These are phyloP conservation scores for Capsella bursapastoris DNA, from an alignment of 345 rosid genomes.

Conservation along the genomic window DNA sequence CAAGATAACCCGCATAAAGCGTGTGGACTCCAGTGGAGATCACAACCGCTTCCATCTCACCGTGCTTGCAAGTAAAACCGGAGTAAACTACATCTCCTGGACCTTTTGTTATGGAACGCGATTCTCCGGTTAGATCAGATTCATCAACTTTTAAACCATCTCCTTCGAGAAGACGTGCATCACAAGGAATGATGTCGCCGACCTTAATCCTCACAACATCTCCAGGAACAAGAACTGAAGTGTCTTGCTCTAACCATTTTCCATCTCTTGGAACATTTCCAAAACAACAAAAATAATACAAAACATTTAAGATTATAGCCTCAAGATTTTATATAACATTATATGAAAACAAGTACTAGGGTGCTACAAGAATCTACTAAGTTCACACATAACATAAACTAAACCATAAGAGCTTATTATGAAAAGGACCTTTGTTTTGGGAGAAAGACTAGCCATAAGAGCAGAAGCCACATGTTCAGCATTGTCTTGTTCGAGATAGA, in stretches of 20 bases:
- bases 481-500: constrained; percentile 74
- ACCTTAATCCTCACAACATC: background rate
- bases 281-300: too few species aligned
- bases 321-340: too few species aligned
- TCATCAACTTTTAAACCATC: background rate
- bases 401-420: background rate
- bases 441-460: constrained; percentile 62
- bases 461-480: constrained; percentile 82
- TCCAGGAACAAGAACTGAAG: background rate
- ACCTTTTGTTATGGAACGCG: background rate
- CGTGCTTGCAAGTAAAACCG: background rate
- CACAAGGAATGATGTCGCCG: background rate
- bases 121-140: background rate
- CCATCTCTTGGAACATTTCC: background rate
- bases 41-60: constrained; percentile 1
- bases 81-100: background rate
- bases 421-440: constrained; percentile 63
- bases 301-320: too few species aligned
- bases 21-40: background rate
- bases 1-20: background rate
- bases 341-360: too few species aligned
- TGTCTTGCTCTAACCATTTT: background rate
- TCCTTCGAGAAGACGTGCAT: background rate
- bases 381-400: too few species aligned
- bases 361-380: too few species aligned